Base-by-base conservation (phyloP, 139 green algal species). In the Dunaliella sp. region DNA sequence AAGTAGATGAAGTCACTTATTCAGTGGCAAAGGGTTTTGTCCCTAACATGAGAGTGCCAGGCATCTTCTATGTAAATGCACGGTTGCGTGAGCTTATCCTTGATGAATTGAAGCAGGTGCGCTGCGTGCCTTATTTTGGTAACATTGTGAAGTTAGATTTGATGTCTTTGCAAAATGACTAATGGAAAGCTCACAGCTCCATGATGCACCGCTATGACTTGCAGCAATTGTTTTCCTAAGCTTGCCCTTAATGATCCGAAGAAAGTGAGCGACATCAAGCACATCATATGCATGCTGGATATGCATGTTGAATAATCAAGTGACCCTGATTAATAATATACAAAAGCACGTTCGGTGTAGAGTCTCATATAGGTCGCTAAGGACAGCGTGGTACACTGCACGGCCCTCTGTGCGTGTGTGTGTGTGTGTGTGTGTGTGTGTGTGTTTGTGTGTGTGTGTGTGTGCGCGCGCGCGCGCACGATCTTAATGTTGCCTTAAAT, bases 21-120 rank as follows among this genome's bases (percentile, higher is more conserved):
- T 80, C 57, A 24, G 77, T 93, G 75, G 89, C 82, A 37, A 32
- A 84, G 83, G 93, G 91, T 0, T 98, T 98, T 91, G 96, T 98
- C 77, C 93, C 93, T 0, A 87, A 90, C 83, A 98, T 98, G 96
- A 83, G 86, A 25, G 96, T 98, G 75, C 92, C 93, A 7, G 95
- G 94, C 75, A 84, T 48, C 22, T 96, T 98, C 32, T 98, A 98
- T 83, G 95, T 98, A 16, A 65, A 65, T 16, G 48, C 7, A 26
- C 48, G 48, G 7, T 16, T 65, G 16, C 7, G 48, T 26, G 48
- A 65, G 48, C 48, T 65, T 7, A 65, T 65, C 48, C 48, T 65
- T 7, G 48, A 65, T 65, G 48, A 65, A 16, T 16, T 65, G 16
- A 7, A 65, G 16, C 48, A 65, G 48, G 48, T 65, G 16, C 16